Percentiles rank a stretch among this genome's conserved stretches.
These are phyloP conservation scores for Tetrastigma voinierianum DNA, from an alignment of 164 flowering plant genomes.

Conservation along the genomic window DNA sequence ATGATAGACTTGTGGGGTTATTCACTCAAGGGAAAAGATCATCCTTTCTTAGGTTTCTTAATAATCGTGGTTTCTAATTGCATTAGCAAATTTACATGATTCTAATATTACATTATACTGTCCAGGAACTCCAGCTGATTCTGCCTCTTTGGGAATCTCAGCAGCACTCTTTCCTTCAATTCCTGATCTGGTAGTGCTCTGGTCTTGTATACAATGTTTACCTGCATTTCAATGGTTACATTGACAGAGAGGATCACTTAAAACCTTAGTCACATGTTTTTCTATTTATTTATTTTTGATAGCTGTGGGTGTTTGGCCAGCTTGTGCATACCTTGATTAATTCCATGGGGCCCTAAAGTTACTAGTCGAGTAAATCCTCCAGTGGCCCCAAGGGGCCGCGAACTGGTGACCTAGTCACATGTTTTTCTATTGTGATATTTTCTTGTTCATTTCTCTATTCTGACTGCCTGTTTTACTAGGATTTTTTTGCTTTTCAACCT, in stretches of 20 bases:
- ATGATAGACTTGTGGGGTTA: neutral
- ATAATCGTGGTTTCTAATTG: neutral
- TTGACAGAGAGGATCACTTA: neutral
- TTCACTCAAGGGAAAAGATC: neutral
- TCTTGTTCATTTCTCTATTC: neutral
- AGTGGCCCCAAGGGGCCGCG: too few relatives aligned
- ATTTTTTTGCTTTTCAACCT: neutral
- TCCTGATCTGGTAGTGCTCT: conserved; percentile 74
- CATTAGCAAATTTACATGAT: too few relatives aligned
- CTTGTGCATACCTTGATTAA: too few relatives aligned
- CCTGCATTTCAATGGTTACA: neutral
- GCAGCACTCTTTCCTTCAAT: conserved; percentile 56
- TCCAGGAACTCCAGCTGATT: conserved; percentile 93
- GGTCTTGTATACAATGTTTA: neutral
- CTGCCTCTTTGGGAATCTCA: conserved; percentile 80
- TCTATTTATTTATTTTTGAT: too few relatives aligned
- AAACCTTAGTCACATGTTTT: neutral
- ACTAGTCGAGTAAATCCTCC: too few relatives aligned
- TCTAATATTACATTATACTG: neutral
- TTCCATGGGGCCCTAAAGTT: too few relatives aligned
- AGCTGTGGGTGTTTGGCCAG: too few relatives aligned
- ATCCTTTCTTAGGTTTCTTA: neutral
- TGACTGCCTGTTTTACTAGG: neutral
- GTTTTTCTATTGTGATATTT: neutral
- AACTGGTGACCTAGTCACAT: neutral